Percentiles rank a stretch among this genome's conserved stretches.
phyloP scores from a whole-genome alignment of 164 flowering plant genomes.

The Houttuynia cordata region DNA sequence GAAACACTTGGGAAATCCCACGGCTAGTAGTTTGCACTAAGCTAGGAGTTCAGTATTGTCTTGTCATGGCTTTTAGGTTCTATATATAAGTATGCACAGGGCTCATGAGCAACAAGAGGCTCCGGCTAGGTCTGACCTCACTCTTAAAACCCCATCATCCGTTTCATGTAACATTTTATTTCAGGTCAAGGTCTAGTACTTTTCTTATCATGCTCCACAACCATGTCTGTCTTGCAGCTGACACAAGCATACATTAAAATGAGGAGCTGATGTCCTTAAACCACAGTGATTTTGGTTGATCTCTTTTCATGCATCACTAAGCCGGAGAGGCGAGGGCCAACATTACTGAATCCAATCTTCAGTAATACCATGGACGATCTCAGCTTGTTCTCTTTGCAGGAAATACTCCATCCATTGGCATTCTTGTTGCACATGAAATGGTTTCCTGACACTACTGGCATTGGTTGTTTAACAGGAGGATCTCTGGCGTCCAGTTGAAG shows the following conservation, averaged over 20 bases:
- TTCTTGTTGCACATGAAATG: too few species aligned
- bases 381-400: background rate
- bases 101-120: background rate
- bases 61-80: background rate
- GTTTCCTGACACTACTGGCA: background rate
- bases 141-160: background rate
- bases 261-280: background rate
- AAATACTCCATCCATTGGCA: too few species aligned
- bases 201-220: background rate
- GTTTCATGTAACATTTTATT: background rate
- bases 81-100: background rate
- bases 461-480: conserved; percentile 42
- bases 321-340: background rate
- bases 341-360: background rate
- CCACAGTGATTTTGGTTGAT: background rate
- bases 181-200: background rate
- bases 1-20: background rate
- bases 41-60: too few species aligned
- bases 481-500: conserved; percentile 50
- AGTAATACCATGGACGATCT: background rate
- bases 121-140: background rate
- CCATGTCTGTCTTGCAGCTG: background rate
- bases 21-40: background rate
- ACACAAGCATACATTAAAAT: background rate
- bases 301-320: background rate